A percentile compares a stretch with the other conserved stretches of the same genome.
phyloP scores from a whole-genome alignment of 768 basidiomycete species.

The Amanita inopinata region DNA sequence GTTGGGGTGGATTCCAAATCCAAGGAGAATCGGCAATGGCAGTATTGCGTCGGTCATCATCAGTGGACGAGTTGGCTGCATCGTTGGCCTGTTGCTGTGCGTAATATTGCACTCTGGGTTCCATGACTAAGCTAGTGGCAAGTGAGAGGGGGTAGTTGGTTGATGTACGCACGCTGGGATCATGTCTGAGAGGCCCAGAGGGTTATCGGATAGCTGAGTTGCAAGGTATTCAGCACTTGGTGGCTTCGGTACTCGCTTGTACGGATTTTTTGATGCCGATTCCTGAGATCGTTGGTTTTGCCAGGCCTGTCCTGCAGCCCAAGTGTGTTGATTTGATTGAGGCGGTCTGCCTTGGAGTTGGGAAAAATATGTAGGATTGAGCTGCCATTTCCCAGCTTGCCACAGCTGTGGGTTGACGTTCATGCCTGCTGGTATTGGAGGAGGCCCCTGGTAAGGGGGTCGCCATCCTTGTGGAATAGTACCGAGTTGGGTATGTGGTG shows the following conservation, averaged over 20 bases:
- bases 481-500: slow-evolving; percentile 8
- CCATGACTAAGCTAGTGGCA: slow-evolving; percentile 1
- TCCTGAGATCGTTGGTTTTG: slow-evolving; percentile 18
- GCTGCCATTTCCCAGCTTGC: slow-evolving; percentile 43
- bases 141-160: too few species aligned
- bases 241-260: slow-evolving; percentile 14
- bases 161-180: neutral
- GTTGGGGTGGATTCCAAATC: slow-evolving; percentile 51
- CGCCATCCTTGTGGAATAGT: slow-evolving; percentile 10
- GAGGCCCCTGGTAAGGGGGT: slow-evolving; percentile 37
- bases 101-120: slow-evolving; percentile 8
- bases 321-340: slow-evolving; percentile 16
- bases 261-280: slow-evolving; percentile 38
- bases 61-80: slow-evolving; percentile 22
- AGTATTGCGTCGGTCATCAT: neutral
- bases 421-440: slow-evolving; percentile 46
- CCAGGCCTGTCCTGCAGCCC: slow-evolving; percentile 35
- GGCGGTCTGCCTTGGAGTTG: slow-evolving; percentile 19
- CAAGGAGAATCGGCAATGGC: slow-evolving; percentile 44
- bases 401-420: slow-evolving; percentile 36
- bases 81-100: slow-evolving; percentile 19
- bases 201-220: neutral
- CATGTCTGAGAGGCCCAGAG: neutral
- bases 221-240: slow-evolving; percentile 1
- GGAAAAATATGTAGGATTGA: slow-evolving; percentile 32